Evolutionary conservation across 768 basidiomycete genomes (phyloP), one percentile per base, ranked within the genome.

Genomic region (Trametes cinnabarina): DNA sequence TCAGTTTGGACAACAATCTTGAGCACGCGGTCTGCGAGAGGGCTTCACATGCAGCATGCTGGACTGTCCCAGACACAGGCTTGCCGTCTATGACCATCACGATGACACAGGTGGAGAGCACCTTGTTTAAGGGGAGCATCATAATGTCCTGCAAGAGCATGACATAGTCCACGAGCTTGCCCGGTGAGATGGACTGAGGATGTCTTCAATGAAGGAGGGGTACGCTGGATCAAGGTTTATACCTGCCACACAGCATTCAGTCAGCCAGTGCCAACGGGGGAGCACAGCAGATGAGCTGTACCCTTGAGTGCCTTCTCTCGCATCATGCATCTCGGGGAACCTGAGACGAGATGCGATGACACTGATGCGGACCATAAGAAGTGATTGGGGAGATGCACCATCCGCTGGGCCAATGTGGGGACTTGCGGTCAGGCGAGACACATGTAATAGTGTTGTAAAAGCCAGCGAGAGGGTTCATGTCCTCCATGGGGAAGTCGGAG

Each of bases 381-480:
- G 39, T 25, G 53, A n/a, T 20, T 34, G 47, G 47, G 15, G 26
- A 17, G 34, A 74, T 79, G 66, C 67, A 90, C 94, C 94, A 97
- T 58, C 94, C 94, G 10, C 74, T 82, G 7, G 83, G 76, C 3
- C 94, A 93, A 63, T 92, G 87, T 8, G 94, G 94, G 30, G 92
- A 94, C 44, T 73, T 70, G 19, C 92, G 93, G 28, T 80, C 76
- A 6, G 80, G 76, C 25, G 86, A 84, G 46, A 90, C 72, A 34
- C 94, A 81, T 2, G 91, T 85, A 23, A 94, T 79, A 1, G 93
- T 92, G n/a, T 94, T 91, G 69, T 92, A 91, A 70, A 96, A 94
- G 3, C 88, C 87, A 53, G 82, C 75, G 37, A 97, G 77, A 14
- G 94, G 94, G 67, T 94, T 91, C 71, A 93, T 79, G 35, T 81